A percentile compares a stretch with the other conserved stretches of the same genome.
Conservation (phyloP, 108 stramenopile genomes). For the Licmophora abbreviata region DNA sequence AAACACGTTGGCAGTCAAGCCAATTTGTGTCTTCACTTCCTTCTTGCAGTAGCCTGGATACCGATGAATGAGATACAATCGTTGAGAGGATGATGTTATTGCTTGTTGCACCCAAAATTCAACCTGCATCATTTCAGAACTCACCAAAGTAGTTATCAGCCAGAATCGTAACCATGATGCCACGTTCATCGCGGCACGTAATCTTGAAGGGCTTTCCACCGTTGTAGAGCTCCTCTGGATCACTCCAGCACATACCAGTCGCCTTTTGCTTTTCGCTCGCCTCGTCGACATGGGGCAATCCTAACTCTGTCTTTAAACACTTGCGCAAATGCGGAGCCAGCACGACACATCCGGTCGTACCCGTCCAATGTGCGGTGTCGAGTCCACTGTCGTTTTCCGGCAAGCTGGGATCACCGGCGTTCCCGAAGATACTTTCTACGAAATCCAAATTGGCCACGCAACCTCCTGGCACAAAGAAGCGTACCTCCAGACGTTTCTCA, state of each 20-base stretch:
- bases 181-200: conserved; percentile 43
- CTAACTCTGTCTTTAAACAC: conserved; percentile 39
- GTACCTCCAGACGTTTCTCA: conserved; percentile 45
- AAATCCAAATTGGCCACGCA: conserved; percentile 52
- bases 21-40: conserved; percentile 54
- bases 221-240: conserved; percentile 39
- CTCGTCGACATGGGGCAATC: conserved; percentile 34
- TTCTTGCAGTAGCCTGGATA: conserved; percentile 36
- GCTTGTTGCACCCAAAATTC: too few relatives aligned
- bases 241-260: conserved; percentile 43
- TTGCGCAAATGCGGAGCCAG: conserved; percentile 41
- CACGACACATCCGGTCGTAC: conserved; percentile 47
- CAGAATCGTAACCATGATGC: conserved; percentile 55
- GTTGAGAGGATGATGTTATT: too few relatives aligned
- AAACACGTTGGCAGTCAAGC: conserved; percentile 38
- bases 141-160: conserved; percentile 50
- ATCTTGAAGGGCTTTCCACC: conserved; percentile 50
- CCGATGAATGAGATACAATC: too few relatives aligned
- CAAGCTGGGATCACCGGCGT: conserved; percentile 41
- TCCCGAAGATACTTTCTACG: conserved; percentile 43
- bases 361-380: conserved; percentile 45
- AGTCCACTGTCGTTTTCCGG: conserved; percentile 49
- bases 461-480: conserved; percentile 49
- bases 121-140: too few relatives aligned
- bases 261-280: conserved; percentile 46